Conservation (phyloP, 2,329 filamentous ascomycete species). For the Microcyclospora tardicrescens region DNA sequence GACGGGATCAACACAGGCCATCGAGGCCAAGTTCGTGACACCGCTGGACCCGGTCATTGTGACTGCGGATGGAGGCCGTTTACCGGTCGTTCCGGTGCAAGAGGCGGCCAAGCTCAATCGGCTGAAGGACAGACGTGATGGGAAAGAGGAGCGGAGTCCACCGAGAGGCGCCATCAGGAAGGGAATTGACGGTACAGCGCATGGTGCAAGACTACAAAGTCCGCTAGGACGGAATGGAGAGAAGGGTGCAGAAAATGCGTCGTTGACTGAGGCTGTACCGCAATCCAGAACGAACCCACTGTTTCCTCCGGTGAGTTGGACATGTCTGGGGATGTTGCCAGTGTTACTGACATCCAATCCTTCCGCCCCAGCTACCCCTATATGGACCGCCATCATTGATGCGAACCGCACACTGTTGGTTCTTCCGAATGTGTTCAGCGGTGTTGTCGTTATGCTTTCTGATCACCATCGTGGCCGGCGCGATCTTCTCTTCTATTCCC, state of each 20-base stretch:
- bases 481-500: constrained; percentile 55
- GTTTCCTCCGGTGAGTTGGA: constrained; percentile 50
- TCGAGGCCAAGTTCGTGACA: constrained; percentile 50
- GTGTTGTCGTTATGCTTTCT: constrained; percentile 69
- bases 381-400: constrained; percentile 62
- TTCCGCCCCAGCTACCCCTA: constrained; percentile 42
- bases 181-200: constrained; percentile 30
- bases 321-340: no score
- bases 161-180: constrained; percentile 24
- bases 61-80: constrained; percentile 51
- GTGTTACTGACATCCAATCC: no score
- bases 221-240: constrained; percentile 26
- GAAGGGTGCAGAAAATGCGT: constrained; percentile 25
- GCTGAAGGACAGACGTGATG: constrained; percentile 40
- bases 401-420: constrained; percentile 51
- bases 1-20: constrained; percentile 40
- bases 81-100: constrained; percentile 55
- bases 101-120: constrained; percentile 60
- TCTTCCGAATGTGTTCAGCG: constrained; percentile 56
- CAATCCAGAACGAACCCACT: constrained; percentile 62
- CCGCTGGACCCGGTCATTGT: constrained; percentile 59
- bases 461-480: constrained; percentile 59
- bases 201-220: constrained; percentile 22
- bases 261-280: constrained; percentile 36
- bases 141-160: constrained; percentile 19